phyloP scores from a whole-genome alignment of 2,329 filamentous ascomycete species.

The Ophiocordyceps unilateralis region DNA sequence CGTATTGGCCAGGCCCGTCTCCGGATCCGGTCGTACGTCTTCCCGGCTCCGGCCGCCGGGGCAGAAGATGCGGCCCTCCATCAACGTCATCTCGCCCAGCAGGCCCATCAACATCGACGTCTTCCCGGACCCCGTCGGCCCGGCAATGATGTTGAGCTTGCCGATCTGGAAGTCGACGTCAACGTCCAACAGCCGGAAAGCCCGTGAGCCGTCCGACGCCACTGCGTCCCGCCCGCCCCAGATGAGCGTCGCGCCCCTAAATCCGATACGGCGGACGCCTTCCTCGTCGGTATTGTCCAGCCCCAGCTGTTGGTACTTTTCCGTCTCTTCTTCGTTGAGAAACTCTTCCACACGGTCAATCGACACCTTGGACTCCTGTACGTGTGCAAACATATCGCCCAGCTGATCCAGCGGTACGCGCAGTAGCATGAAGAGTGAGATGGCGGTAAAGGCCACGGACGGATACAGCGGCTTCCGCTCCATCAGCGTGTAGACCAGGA shows the following conservation, averaged over 20 bases:
- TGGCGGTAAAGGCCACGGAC: conserved; percentile 85
- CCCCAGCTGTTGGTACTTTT: conserved; percentile 78
- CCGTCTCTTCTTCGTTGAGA: conserved; percentile 80
- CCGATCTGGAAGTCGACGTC: conserved; percentile 70
- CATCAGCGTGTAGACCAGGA: conserved; percentile 78
- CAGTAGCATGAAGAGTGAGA: conserved; percentile 88
- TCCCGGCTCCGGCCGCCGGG: conserved; percentile 76
- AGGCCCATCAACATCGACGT: conserved; percentile 92
- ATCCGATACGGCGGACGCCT: conserved; percentile 62
- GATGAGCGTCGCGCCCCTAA: conserved; percentile 69
- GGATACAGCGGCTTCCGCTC: conserved; percentile 82
- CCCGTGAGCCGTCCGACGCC: conserved; percentile 47
- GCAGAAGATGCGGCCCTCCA: conserved; percentile 66
- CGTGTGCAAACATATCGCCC: conserved; percentile 96
- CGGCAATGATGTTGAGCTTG: conserved; percentile 81
- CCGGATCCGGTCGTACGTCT: conserved; percentile 63
- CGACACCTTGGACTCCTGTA: conserved; percentile 93
- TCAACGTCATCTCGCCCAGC: conserved; percentile 83
- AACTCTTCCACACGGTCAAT: conserved; percentile 95
- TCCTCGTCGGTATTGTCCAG: conserved; percentile 50
- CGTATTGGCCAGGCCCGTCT: conserved; percentile 76
- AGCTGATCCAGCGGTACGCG: conserved; percentile 88
- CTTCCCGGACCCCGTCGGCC: conserved; percentile 88
- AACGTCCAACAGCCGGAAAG: conserved; percentile 70
- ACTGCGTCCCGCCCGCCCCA: conserved; percentile 62